Conservation (phyloP, 768 basidiomycete genomes). For the Lactarius psammicola region DNA sequence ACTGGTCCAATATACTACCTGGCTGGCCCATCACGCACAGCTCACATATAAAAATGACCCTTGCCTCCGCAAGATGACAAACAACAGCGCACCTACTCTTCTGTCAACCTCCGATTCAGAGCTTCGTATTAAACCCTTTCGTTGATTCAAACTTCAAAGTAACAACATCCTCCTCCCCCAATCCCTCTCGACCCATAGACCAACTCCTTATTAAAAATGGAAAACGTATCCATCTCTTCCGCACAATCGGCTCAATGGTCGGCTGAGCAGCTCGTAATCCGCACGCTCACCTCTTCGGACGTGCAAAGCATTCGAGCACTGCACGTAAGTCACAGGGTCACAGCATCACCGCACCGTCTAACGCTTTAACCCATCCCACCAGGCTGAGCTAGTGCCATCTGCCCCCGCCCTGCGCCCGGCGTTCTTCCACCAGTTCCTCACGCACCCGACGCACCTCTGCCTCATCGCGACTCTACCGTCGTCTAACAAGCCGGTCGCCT, state of each 20-base stretch:
- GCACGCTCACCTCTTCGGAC: slow-evolving; percentile 26
- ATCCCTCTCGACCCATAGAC: not conserved
- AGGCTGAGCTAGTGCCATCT: slow-evolving; percentile 18
- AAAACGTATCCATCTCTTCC: slow-evolving; percentile 18
- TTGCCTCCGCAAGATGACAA: slow-evolving; percentile 23
- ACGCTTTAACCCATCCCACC: not conserved
- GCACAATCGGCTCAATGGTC: slow-evolving; percentile 1
- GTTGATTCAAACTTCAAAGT: no score
- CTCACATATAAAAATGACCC: not conserved
- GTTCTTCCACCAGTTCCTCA: slow-evolving; percentile 27
- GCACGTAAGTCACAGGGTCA: slow-evolving; percentile 16
- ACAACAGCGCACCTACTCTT: not conserved
- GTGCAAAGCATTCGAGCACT: slow-evolving; percentile 21
- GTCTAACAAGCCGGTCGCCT: slow-evolving; percentile 22
- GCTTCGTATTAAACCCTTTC: not conserved
- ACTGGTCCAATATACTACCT: not conserved
- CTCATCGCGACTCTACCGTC: slow-evolving; percentile 22
- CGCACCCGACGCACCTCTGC: slow-evolving; percentile 23
- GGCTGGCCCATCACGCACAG: not conserved
- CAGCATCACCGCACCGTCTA: not conserved
- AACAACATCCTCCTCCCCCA: not conserved
- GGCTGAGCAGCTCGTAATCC: slow-evolving; percentile 22
- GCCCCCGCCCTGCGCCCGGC: slow-evolving; percentile 17
- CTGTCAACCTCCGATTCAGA: slow-evolving; percentile 21
- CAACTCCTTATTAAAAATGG: slow-evolving; percentile 3